phyloP scores from a whole-genome alignment of 2,329 filamentous ascomycete species.

The Exophiala dermatitidis region DNA sequence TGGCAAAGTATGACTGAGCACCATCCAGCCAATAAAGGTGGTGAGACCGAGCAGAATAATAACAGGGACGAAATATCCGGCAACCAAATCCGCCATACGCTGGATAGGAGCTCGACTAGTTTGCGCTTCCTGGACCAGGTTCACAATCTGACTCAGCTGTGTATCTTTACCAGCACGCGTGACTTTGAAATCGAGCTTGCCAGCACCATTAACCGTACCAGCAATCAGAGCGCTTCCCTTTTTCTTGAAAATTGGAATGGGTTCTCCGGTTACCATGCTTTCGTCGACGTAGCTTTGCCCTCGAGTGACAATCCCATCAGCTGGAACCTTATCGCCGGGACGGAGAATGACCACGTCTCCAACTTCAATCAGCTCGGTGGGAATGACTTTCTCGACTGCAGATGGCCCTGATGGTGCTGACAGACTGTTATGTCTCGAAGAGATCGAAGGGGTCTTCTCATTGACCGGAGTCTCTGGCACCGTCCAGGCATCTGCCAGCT shows the following conservation, averaged over 20 bases:
- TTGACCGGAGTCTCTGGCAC: slow-evolving; percentile 31
- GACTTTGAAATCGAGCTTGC: slow-evolving; percentile 84
- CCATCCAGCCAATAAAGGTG: slow-evolving; percentile 90
- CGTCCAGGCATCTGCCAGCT: slow-evolving; percentile 75
- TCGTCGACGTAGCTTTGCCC: slow-evolving; percentile 94
- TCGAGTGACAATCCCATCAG: slow-evolving; percentile 77
- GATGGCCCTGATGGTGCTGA: slow-evolving; percentile 30
- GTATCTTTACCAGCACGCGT: slow-evolving; percentile 90
- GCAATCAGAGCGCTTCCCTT: slow-evolving; percentile 75
- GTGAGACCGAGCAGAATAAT: slow-evolving; percentile 77
- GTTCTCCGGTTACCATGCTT: slow-evolving; percentile 97
- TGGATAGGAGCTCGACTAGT: slow-evolving; percentile 92
- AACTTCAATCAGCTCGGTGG: slow-evolving; percentile 88
- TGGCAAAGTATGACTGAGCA: slow-evolving; percentile 75
- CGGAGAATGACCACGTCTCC: slow-evolving; percentile 88
- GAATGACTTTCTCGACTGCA: slow-evolving; percentile 76
- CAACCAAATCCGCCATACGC: slow-evolving; percentile 79
- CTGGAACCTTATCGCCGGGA: slow-evolving; percentile 93
- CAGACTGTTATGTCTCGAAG: slow-evolving; percentile 21
- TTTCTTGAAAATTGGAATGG: slow-evolving; percentile 87
- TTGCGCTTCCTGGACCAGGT: slow-evolving; percentile 95
- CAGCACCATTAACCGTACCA: slow-evolving; percentile 90
- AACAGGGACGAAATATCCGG: slow-evolving; percentile 86
- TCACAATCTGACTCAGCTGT: slow-evolving; percentile 95
- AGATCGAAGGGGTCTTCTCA: slow-evolving; percentile 39